Percentiles rank a stretch among this genome's conserved stretches.
phyloP scores from a whole-genome alignment of 345 rosid genomes.

The Durio zibethinus region DNA sequence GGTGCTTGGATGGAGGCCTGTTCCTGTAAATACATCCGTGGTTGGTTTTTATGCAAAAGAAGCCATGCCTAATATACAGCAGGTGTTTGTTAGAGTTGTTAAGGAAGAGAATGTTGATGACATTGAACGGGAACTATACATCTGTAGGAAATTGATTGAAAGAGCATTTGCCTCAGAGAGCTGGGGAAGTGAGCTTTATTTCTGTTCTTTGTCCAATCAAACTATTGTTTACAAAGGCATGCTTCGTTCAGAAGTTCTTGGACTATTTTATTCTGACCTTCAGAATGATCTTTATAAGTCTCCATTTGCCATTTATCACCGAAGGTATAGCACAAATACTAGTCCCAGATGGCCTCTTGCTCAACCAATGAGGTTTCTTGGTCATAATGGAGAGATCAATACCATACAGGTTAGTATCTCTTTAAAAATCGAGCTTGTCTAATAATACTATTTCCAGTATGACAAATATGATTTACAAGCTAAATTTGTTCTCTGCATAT shows the following conservation, averaged over 20 bases:
- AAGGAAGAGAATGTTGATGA: constrained; percentile 86
- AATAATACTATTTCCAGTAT: background rate
- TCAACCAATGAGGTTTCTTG: constrained; percentile 99
- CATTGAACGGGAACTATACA: constrained; percentile 90
- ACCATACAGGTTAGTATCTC: constrained; percentile 75
- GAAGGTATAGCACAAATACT: constrained; percentile 95
- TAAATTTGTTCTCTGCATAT: constrained; percentile 4
- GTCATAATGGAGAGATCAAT: constrained; percentile 99
- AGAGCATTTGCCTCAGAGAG: constrained; percentile 48
- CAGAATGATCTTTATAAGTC: constrained; percentile 69
- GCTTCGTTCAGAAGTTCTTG: constrained; percentile 97
- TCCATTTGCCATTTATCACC: constrained; percentile 93
- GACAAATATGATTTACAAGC: background rate
- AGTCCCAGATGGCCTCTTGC: constrained; percentile 99
- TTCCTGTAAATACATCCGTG: constrained; percentile 76
- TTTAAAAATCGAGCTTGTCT: background rate
- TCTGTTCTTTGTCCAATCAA: constrained; percentile 93
- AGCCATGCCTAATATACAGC: constrained; percentile 92
- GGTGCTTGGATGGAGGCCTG: constrained; percentile 96
- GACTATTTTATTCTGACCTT: constrained; percentile 79
- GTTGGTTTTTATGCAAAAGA: constrained; percentile 94
- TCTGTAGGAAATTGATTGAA: constrained; percentile 88
- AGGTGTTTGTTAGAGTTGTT: constrained; percentile 82
- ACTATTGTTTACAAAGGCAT: constrained; percentile 97
- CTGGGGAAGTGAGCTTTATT: constrained; percentile 89